Conservation (phyloP, 768 basidiomycete species). For the Leccinum variicolor region DNA sequence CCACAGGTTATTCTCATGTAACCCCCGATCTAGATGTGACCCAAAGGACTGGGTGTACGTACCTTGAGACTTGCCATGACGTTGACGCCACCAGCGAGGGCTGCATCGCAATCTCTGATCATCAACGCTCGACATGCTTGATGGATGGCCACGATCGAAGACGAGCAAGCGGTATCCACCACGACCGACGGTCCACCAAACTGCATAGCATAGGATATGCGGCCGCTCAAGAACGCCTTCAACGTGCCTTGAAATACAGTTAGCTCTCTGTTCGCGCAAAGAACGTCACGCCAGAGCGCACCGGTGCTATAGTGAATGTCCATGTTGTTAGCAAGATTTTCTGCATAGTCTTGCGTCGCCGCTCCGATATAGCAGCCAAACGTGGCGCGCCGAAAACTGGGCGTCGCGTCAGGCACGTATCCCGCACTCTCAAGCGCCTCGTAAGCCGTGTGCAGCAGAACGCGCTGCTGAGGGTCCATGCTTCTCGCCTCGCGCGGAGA, state of each 20-base stretch:
- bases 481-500: constrained; percentile 70
- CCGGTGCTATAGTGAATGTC: constrained; percentile 74
- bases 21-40: background rate
- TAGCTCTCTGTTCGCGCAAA: background rate
- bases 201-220: constrained; percentile 65
- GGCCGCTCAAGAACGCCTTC: constrained; percentile 65
- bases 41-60: constrained; percentile 21
- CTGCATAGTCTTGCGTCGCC: constrained; percentile 66
- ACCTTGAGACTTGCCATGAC: constrained; percentile 70
- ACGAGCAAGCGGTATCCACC: constrained; percentile 74
- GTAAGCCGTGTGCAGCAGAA: constrained; percentile 63
- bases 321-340: constrained; percentile 58
- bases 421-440: constrained; percentile 70
- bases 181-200: constrained; percentile 70
- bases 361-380: constrained; percentile 70
- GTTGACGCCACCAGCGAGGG: constrained; percentile 75
- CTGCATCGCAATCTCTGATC: constrained; percentile 62
- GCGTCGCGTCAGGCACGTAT: constrained; percentile 58
- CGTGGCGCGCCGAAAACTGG: constrained; percentile 46
- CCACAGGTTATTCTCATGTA: constrained; percentile 1
- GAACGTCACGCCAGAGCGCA: constrained; percentile 22
- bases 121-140: constrained; percentile 65
- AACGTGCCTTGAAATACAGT: constrained; percentile 46
- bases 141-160: constrained; percentile 64
- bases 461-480: constrained; percentile 76